These are phyloP conservation scores for Mollisia scopiformis DNA, from an alignment of 2,329 filamentous ascomycete species.

Conservation along the genomic window DNA sequence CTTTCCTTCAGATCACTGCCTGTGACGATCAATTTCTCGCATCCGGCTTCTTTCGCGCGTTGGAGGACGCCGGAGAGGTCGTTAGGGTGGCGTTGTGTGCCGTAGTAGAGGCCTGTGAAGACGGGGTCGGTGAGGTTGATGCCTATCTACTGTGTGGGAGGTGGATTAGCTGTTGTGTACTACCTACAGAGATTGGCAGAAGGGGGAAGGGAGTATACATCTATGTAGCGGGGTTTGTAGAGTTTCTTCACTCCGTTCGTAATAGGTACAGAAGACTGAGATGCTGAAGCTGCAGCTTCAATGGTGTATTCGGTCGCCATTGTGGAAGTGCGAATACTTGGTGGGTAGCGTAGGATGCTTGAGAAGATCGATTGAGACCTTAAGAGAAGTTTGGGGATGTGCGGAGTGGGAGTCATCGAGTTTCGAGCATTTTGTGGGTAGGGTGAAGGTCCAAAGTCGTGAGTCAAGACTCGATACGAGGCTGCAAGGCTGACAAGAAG, in stretches of 20 bases:
- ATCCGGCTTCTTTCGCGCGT: conserved; percentile 77
- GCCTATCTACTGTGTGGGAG: conserved; percentile 63
- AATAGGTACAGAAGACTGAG: conserved; percentile 7
- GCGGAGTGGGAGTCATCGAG: background rate
- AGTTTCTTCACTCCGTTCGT: background rate
- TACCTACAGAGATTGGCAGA: background rate
- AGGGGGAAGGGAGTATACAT: conserved; percentile 47
- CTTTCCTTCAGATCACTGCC: conserved; percentile 86
- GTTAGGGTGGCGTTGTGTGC: conserved; percentile 72
- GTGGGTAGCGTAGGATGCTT: background rate
- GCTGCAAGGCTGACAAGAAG: conserved; percentile 14
- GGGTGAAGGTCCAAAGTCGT: background rate
- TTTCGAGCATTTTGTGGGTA: background rate
- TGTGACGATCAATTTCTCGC: conserved; percentile 88
- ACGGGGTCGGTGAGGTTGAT: conserved; percentile 96
- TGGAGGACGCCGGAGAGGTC: conserved; percentile 79
- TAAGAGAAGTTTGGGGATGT: background rate
- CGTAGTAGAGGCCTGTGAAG: conserved; percentile 83
- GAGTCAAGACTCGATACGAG: conserved; percentile 8
- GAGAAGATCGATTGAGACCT: background rate
- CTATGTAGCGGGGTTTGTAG: conserved; percentile 58
- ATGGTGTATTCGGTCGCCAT: conserved; percentile 13
- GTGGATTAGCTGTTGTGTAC: background rate
- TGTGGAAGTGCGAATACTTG: conserved; percentile 1
- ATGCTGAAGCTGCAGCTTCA: background rate